Conservation (phyloP, 176 grass and related monocot species). For the Phragmites australis region DNA sequence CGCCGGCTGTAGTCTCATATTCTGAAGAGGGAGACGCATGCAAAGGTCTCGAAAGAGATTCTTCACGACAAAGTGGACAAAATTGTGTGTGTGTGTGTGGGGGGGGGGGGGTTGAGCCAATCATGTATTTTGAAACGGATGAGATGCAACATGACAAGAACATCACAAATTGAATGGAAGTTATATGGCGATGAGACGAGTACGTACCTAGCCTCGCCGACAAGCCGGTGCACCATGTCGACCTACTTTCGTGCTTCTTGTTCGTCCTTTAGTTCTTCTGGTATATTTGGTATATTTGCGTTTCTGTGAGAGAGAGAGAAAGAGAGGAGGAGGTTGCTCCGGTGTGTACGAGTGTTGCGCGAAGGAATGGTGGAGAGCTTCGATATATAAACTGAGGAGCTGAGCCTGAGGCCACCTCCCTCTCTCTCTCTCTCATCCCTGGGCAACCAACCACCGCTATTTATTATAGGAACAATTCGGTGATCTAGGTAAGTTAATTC, state of each 20-base stretch:
- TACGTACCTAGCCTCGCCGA: conserved; percentile 21
- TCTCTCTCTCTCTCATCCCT: neutral
- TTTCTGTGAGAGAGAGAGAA: neutral
- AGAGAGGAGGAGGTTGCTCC: neutral
- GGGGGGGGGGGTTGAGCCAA: neutral
- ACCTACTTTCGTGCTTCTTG: neutral
- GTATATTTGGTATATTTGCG: too few relatives aligned
- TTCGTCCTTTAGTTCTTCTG: neutral
- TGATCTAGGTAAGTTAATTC: neutral
- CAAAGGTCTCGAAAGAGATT: neutral
- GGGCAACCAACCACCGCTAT: conserved; percentile 10
- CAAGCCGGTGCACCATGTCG: conserved; percentile 35
- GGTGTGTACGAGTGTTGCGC: neutral
- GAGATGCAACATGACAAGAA: neutral
- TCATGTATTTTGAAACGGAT: neutral
- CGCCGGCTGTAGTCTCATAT: too few relatives aligned
- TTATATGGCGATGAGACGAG: neutral
- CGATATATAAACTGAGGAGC: conserved; percentile 17
- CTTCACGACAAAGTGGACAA: neutral
- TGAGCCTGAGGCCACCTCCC: neutral
- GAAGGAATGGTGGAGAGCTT: neutral
- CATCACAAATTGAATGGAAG: too few relatives aligned
- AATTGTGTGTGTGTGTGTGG: neutral
- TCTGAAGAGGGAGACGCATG: neutral
- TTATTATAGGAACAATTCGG: conserved; percentile 1